Base-by-base conservation (phyloP, 306 rosid genomes). In the Cicer bijugum region DNA sequence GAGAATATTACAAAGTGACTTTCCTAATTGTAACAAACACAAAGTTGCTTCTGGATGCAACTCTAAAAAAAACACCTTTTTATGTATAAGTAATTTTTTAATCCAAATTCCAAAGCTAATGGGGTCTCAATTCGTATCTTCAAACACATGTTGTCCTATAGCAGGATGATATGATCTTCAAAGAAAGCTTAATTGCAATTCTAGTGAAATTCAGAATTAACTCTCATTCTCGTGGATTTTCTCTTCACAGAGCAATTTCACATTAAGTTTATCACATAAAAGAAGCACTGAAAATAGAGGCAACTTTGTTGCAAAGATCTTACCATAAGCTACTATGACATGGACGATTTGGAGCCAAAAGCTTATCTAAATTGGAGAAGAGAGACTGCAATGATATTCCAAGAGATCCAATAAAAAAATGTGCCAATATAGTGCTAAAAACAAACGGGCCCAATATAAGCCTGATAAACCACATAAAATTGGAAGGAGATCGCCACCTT, bases 291-390 rank as follows among this genome's bases (percentile, higher is more conserved):
- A 58, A 69, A 12, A 43, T 69, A 65, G 33, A 43, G 69, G 55
- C 50, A 55, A 39, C 44, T 48, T 63, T 16, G 53, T 20, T 45
- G 58, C 46, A 70, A 64, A 77, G 69, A 69, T 64, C 89, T 86
- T 86, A 90, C 94, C 96, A 92, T 80, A 92, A 87, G 87, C 94
- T 84, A 84, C 82, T 78, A 75, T 92, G 92, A 78, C 98, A 92
- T 47, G 96, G 94, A 61, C 74, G 86, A 79, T 92, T 77, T 48
- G 90, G 96, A 28, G 89, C 90, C 78, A 92, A 64, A 83, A 90
- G 91, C 71, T 82, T 87, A 83, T 92, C 96, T 91, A 90, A 71
- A 81, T 86, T 88, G 79, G 90, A 85, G 82, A 85, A 85, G 53
- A 90, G 82, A 67, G 89, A 82, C 98, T 88, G 94, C 84, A 92